Base-by-base conservation (phyloP, 1,284 basidiomycete genomes). In the Melampsora larici-populina region DNA sequence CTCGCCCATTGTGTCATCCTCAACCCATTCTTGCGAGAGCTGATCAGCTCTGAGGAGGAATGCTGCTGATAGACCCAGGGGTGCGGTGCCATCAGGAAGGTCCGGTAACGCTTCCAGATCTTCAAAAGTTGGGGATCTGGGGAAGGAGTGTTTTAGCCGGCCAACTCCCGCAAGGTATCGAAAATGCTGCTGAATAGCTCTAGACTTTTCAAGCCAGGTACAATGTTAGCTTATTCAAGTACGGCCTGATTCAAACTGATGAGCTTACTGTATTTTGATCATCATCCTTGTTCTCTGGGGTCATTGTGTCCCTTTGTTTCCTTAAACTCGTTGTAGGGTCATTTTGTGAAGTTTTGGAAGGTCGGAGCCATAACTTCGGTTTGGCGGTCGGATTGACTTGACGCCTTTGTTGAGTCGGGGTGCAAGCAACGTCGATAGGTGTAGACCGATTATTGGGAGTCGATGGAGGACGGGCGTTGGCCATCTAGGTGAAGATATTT, bases 71-170 rank as follows among this genome's bases (percentile, higher is more conserved):
- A n/a, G 21, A 58, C 31, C 7, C 11, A 70, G n/a, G 6, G 31
- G 24, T 5, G 48, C 17, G 1, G 29, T 46, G n/a, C 49, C 68
- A 8, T 17, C 26, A 18, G 13, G 21, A 49, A 70, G 55, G 5
- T 49, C 46, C 2, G 26, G 67, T n/a, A 69, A 31, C 1, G 31
- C 33, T 6, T 51, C 13, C n/a, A 69, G 49, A n/a, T 70, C 49
- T 70, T 70, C 68, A 31, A 4, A 8, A 21, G 68, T 55, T 4
- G 68, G 68, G 13, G 68, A 70, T 33, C 49, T 31, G 48, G 68
- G 68, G 26, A 70, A 70, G 17, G 26, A 49, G 21, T 70, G n/a
- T 36, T 70, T 70, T 11, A 1, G 15, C 29, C 68, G 51, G n/a
- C 40, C 17, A 55, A 70, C 31, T 11, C 49, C 49, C 1, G 29